Conservation (phyloP, 208 protist species). For the Jaenimonas drosophilae region DNA sequence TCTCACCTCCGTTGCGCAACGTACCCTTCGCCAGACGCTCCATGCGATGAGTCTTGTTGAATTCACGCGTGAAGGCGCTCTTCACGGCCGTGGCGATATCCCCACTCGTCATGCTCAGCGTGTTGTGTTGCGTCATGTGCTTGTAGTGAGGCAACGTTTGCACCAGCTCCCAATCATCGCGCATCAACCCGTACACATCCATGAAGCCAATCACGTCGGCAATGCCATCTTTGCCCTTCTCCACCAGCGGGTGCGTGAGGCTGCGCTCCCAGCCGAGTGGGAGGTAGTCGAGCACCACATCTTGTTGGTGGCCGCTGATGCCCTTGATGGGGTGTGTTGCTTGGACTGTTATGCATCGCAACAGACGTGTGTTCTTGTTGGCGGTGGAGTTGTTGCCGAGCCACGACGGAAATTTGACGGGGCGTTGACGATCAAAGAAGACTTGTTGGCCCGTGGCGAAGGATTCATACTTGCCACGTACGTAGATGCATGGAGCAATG, state of each 20-base stretch:
- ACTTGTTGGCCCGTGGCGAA: slow-evolving; percentile 66
- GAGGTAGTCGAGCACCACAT: slow-evolving; percentile 81
- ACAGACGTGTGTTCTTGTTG: slow-evolving; percentile 78
- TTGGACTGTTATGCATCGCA: slow-evolving; percentile 61
- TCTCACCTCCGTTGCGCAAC: slow-evolving; percentile 18
- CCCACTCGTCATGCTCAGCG: slow-evolving; percentile 5
- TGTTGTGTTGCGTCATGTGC: slow-evolving; percentile 25
- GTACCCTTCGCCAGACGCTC: slow-evolving; percentile 58
- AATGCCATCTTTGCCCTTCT: slow-evolving; percentile 61
- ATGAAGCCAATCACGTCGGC: slow-evolving; percentile 71
- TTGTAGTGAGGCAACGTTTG: slow-evolving; percentile 65
- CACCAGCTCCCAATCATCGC: slow-evolving; percentile 88
- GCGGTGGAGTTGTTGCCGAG: slow-evolving; percentile 85
- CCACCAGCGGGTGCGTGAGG: slow-evolving; percentile 39
- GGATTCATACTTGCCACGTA: slow-evolving; percentile 78
- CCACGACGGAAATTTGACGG: slow-evolving; percentile 83
- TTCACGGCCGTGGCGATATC: slow-evolving; percentile 73
- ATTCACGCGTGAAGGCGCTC: slow-evolving; percentile 81
- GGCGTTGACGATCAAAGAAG: slow-evolving; percentile 72
- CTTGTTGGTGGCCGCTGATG: slow-evolving; percentile 59
- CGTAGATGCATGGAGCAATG: slow-evolving; percentile 73
- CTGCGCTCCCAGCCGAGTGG: slow-evolving; percentile 57
- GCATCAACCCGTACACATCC: slow-evolving; percentile 77
- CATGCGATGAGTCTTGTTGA: slow-evolving; percentile 77
- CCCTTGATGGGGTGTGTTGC: slow-evolving; percentile 29